phyloP scores from a whole-genome alignment of 805 yeast species.

The Kodamaea restingae region DNA sequence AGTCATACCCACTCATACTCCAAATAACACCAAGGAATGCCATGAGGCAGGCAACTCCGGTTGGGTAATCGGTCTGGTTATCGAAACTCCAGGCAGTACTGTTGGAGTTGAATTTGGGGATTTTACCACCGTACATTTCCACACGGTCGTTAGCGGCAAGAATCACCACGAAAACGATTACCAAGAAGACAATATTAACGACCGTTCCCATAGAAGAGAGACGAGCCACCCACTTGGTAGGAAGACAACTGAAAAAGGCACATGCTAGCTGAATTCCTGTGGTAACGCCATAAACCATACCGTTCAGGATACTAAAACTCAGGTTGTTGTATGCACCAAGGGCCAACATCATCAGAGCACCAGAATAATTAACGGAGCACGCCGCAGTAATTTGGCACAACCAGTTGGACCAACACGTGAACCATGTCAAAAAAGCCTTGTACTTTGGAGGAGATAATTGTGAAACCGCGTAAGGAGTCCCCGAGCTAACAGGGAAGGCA shows the following conservation, averaged over 20 bases:
- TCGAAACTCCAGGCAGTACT: conserved; percentile 50
- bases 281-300: conserved; percentile 50
- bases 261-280: conserved; percentile 48
- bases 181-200: conserved; percentile 46
- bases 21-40: conserved; percentile 60
- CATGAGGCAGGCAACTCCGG: conserved; percentile 54
- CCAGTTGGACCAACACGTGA: conserved; percentile 64
- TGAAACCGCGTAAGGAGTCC: conserved; percentile 65
- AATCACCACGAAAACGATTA: conserved; percentile 51
- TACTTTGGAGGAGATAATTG: conserved; percentile 54
- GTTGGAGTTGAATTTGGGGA: conserved; percentile 48
- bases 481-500: conserved; percentile 66
- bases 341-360: conserved; percentile 56
- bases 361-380: conserved; percentile 56
- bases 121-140: conserved; percentile 22
- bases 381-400: conserved; percentile 59
- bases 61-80: conserved; percentile 62
- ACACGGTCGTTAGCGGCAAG: conserved; percentile 49
- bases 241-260: conserved; percentile 46
- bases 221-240: conserved; percentile 51
- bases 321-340: conserved; percentile 38
- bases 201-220: conserved; percentile 49
- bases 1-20: conserved; percentile 75
- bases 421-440: conserved; percentile 56
- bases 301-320: conserved; percentile 41